phyloP scores from a whole-genome alignment of 1,284 basidiomycete genomes.

The Phaffia rhodozyma region DNA sequence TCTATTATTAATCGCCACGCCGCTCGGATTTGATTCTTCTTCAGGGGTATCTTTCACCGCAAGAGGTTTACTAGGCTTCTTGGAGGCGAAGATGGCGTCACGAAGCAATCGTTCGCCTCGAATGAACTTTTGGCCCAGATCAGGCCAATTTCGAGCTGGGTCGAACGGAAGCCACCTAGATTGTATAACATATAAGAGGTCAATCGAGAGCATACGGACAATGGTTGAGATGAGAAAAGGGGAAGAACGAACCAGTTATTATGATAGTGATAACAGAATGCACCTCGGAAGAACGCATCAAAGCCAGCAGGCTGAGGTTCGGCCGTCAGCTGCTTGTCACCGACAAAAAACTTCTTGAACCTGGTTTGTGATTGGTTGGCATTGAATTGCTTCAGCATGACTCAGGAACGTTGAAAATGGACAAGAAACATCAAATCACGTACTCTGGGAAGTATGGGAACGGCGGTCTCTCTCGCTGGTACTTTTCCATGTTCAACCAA shows the following conservation, averaged over 20 bases:
- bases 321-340: conserved; percentile 52
- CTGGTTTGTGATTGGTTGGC: conserved; percentile 31
- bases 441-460: conserved; percentile 71
- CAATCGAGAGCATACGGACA: neutral
- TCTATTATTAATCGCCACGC: conserved; percentile 22
- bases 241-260: conserved; percentile 52
- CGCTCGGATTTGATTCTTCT: conserved; percentile 21
- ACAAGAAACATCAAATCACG: conserved; percentile 26
- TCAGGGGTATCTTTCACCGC: conserved; percentile 16
- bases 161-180: conserved; percentile 88
- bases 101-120: conserved; percentile 52
- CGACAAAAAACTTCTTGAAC: conserved; percentile 68
- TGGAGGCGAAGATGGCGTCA: conserved; percentile 30
- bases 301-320: conserved; percentile 65
- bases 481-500: conserved; percentile 71
- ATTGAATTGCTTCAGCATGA: neutral
- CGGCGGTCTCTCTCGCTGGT: conserved; percentile 66
- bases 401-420: neutral
- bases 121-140: conserved; percentile 66
- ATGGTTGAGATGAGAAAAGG: neutral
- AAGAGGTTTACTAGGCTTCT: conserved; percentile 15
- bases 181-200: neutral
- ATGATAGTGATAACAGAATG: conserved; percentile 76
- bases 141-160: conserved; percentile 74
- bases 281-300: conserved; percentile 73